These are phyloP conservation scores for Pseudogymnoascus sp. DNA, from an alignment of 2,329 filamentous ascomycete species.

Conservation along the genomic window DNA sequence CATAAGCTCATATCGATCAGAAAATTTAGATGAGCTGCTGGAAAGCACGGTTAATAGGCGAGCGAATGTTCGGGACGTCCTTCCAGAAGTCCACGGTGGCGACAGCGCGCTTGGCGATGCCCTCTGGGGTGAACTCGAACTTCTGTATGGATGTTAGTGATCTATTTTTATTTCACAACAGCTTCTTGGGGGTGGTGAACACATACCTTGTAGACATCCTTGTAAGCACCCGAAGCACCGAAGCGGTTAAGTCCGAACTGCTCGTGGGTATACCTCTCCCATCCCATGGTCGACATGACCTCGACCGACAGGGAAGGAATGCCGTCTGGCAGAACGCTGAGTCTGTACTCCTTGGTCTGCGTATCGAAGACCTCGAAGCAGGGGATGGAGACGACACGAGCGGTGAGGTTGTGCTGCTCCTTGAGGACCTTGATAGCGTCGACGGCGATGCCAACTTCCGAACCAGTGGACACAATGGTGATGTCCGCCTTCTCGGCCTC, in stretches of 20 bases:
- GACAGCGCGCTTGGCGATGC: constrained; percentile 87
- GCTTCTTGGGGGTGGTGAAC: not conserved
- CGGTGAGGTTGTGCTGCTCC: constrained; percentile 79
- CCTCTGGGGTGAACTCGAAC: constrained; percentile 98
- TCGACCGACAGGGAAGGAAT: constrained; percentile 91
- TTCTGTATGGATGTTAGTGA: constrained; percentile 56
- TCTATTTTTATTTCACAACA: constrained; percentile 14
- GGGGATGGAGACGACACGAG: constrained; percentile 89
- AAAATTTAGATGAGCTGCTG: constrained; percentile 78
- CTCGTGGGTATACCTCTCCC: constrained; percentile 99
- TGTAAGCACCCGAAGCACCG: constrained; percentile 93
- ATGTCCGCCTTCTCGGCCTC: constrained; percentile 78
- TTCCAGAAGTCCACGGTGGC: constrained; percentile 97
- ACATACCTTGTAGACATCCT: constrained; percentile 88
- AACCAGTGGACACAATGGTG: constrained; percentile 90
- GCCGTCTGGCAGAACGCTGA: constrained; percentile 86
- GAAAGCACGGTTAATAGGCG: constrained; percentile 95
- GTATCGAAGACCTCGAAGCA: constrained; percentile 96
- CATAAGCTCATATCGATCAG: not conserved
- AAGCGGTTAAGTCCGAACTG: constrained; percentile 99
- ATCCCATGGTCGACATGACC: constrained; percentile 94
- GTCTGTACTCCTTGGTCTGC: constrained; percentile 89
- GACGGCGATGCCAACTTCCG: constrained; percentile 88
- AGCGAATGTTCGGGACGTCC: constrained; percentile 81
- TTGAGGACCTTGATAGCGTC: constrained; percentile 88